These are phyloP conservation scores for Letharia columbiana DNA, from an alignment of 495 filamentous ascomycete species.

Conservation along the genomic window DNA sequence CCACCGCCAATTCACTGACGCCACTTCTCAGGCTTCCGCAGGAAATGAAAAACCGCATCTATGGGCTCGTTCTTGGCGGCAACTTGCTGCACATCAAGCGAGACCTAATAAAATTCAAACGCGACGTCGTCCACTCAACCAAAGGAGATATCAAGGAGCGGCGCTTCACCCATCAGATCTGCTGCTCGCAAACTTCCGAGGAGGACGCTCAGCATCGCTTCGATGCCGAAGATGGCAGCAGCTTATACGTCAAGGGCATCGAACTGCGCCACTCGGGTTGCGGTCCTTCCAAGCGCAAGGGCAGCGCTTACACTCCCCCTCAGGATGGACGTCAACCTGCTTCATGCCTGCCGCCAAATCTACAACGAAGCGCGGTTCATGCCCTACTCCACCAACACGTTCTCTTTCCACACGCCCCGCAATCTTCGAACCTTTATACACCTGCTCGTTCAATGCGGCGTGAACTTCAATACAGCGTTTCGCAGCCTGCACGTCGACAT, in stretches of 20 bases:
- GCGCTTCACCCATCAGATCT: background rate
- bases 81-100: background rate
- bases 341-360: background rate
- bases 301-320: too few species aligned
- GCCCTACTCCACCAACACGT: background rate
- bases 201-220: too few species aligned
- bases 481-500: background rate
- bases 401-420: background rate
- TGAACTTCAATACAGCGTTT: background rate
- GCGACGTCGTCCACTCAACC: background rate
- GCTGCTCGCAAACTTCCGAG: background rate
- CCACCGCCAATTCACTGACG: background rate
- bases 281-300: too few species aligned
- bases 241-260: too few species aligned
- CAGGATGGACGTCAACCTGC: background rate
- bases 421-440: background rate
- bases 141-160: background rate
- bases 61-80: background rate
- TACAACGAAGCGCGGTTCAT: background rate
- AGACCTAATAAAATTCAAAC: background rate
- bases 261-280: too few species aligned
- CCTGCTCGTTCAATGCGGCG: background rate
- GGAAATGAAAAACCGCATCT: background rate
- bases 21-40: constrained; percentile 3
- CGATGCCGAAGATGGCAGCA: too few species aligned